A percentile compares a stretch with the other conserved stretches of the same genome.
phyloP scores from a whole-genome alignment of 768 basidiomycete genomes.

The Boletales sp. region DNA sequence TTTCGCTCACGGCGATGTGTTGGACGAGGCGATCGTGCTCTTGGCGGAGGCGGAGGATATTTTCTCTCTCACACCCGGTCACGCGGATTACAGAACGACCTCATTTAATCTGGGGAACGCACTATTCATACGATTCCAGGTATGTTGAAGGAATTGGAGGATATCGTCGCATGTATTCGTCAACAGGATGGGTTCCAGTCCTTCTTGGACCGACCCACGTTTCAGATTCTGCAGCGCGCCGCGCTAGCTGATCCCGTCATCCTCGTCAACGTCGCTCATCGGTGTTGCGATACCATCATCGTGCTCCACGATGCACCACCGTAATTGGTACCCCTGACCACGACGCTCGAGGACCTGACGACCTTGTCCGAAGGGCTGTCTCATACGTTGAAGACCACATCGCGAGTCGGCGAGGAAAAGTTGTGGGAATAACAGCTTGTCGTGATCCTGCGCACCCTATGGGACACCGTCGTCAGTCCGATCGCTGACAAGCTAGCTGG shows the following conservation, averaged over 20 bases:
- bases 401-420: conserved; percentile 19
- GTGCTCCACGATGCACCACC: conserved; percentile 21
- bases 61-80: conserved; percentile 1
- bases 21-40: conserved; percentile 24
- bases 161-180: conserved; percentile 20
- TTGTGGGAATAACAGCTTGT: conserved; percentile 13
- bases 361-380: conserved; percentile 6
- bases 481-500: conserved; percentile 13
- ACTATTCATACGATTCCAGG: conserved; percentile 17
- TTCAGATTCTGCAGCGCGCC: conserved; percentile 14
- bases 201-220: conserved; percentile 27
- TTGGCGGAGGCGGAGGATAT: conserved; percentile 17
- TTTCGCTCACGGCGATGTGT: background rate
- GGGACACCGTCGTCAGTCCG: conserved; percentile 23
- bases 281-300: conserved; percentile 39
- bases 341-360: conserved; percentile 11
- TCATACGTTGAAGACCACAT: conserved; percentile 3
- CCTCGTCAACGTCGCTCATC: conserved; percentile 31
- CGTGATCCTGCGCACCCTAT: conserved; percentile 19
- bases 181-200: conserved; percentile 24
- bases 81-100: conserved; percentile 1
- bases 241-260: conserved; percentile 33
- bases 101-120: conserved; percentile 9
- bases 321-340: conserved; percentile 16
- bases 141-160: conserved; percentile 17